Evolutionary conservation across 768 basidiomycete genomes (phyloP), one percentile per base, ranked within the genome.

Genomic region (Daedaleopsis nitida): DNA sequence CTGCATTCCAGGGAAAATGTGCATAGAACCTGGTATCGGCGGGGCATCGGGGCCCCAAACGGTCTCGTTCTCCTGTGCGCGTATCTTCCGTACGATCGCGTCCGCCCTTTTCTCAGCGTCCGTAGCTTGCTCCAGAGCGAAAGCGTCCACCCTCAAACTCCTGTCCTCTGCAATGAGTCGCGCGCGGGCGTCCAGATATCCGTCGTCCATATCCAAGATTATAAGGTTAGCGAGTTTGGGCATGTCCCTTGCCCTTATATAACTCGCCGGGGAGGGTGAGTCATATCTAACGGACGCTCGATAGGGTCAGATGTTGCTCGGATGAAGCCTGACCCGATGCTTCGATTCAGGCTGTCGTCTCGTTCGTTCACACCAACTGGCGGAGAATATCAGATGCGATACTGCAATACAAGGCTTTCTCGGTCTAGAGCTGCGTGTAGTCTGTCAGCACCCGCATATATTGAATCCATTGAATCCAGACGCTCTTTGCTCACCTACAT

Each of bases 1-100:
- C 65, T 85, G 87, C 88, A 91, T 90, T 43, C 90, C 90, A 21
- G 88, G 88, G 64, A 89, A 91, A 0, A 86, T 78, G 65, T 90
- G 84, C 37, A 53, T 38, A 4, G 52, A 38, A 5, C 52, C 37
- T 5, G 55, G 17, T 11, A 56, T 19, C 1, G 32, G 17, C 16
- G 55, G 44, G 9, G 55, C 44, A 27, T 85, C 82, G 43, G 74
- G 73, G 34, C 67, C 78, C 89, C 89, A 91, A n/a, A 91, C 75
- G 0, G 79, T 78, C 27, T 72, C 68, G 0, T 80, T 83, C 66
- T 92, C 89, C 14, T 69, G 62, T 0, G 76, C 72, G 43, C 89
- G 83, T 57, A 92, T 80, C 38, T 72, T 69, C n/a, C 87, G 78
- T 34, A 86, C 71, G 54, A 85, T 76, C 57, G 71, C 72, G 62